These are phyloP conservation scores for Geoglossum glabrum DNA, from an alignment of 495 filamentous ascomycete species.

Conservation along the genomic window DNA sequence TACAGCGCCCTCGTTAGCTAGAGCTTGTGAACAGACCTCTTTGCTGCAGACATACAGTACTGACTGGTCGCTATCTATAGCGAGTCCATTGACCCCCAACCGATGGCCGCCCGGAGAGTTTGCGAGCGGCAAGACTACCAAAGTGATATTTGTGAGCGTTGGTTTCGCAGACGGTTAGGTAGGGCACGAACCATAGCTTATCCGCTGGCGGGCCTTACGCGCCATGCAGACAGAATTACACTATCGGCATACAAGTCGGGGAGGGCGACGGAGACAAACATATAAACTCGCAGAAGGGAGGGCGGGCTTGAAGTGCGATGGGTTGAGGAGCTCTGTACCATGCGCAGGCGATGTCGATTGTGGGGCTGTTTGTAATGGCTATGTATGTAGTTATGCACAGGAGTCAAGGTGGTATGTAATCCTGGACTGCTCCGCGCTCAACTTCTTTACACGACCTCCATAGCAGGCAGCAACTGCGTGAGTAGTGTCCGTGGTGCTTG, in stretches of 20 bases:
- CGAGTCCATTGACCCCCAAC: slow-evolving; percentile 82
- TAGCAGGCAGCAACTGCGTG: neutral
- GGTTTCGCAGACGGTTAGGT: neutral
- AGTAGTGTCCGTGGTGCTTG: neutral
- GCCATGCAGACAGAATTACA: slow-evolving; percentile 15
- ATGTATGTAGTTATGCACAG: too few relatives aligned
- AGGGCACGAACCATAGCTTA: slow-evolving; percentile 32
- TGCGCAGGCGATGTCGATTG: neutral
- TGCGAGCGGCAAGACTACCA: slow-evolving; percentile 74
- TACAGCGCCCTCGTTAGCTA: neutral
- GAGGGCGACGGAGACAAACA: neutral
- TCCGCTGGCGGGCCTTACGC: slow-evolving; percentile 24
- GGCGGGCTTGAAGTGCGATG: neutral
- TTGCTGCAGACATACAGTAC: slow-evolving; percentile 48
- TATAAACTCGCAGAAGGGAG: neutral
- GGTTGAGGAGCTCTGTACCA: neutral
- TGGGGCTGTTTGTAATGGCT: too few relatives aligned
- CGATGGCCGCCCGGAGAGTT: slow-evolving; percentile 81
- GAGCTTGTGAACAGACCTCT: neutral
- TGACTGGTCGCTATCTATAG: slow-evolving; percentile 62
- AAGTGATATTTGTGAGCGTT: neutral
- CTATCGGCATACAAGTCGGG: neutral
- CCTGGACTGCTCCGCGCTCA: neutral
- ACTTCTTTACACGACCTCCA: too few relatives aligned
- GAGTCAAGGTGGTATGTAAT: neutral